Evolutionary conservation across 164 flowering plant species (phyloP).

Genomic region (Vitis riparia): DNA sequence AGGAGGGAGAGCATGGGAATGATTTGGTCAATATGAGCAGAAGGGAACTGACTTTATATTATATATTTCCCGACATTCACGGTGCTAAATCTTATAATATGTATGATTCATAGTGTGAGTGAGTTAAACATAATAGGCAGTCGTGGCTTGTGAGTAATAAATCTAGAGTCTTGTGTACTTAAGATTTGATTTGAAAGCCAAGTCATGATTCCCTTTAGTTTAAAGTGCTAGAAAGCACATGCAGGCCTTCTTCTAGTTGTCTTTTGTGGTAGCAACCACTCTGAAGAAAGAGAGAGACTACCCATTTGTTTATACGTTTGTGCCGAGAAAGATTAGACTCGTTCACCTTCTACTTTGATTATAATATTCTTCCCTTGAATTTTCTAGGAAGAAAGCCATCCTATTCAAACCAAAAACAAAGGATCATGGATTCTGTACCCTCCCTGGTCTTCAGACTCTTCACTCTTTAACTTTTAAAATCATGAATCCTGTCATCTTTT

Average conservation of each 20-base stretch:
- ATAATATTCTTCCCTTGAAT: no score
- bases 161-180: constrained; percentile 4
- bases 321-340: no score
- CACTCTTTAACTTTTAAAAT: no score
- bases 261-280: constrained; percentile 9
- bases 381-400: no score
- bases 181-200: constrained; percentile 13
- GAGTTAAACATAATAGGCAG: neutral
- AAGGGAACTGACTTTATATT: neutral
- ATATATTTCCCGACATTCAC: constrained; percentile 19
- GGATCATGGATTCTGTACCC: no score
- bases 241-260: constrained; percentile 21
- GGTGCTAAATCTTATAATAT: neutral
- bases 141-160: neutral
- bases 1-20: no score
- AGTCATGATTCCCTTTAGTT: constrained; percentile 20
- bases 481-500: no score
- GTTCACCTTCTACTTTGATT: no score
- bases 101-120: neutral
- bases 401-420: no score
- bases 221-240: constrained; percentile 26
- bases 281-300: neutral
- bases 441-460: no score
- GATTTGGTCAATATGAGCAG: constrained; percentile 5
- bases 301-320: no score